Percentiles rank a stretch among this genome's conserved stretches.
phyloP scores from a whole-genome alignment of 495 filamentous ascomycete genomes.

The Trypethelium eluteriae region DNA sequence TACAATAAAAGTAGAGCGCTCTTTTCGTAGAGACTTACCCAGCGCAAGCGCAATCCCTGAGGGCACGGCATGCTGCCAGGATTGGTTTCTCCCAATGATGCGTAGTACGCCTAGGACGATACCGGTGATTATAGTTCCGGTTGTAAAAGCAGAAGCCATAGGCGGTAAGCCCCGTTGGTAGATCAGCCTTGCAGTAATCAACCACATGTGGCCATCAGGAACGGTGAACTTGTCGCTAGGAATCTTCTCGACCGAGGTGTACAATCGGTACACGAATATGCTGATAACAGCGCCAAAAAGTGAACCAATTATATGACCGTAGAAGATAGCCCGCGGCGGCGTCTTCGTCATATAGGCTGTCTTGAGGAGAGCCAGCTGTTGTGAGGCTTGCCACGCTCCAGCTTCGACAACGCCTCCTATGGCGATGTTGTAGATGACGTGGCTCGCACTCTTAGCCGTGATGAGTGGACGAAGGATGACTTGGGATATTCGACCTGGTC shows the following conservation, averaged over 20 bases:
- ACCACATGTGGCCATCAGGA: conserved; percentile 6
- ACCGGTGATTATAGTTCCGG: not conserved
- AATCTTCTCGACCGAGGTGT: not conserved
- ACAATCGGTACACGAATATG: not conserved
- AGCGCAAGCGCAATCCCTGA: conserved; percentile 1
- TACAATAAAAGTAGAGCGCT: not conserved
- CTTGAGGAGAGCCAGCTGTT: not conserved
- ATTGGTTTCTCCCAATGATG: not conserved
- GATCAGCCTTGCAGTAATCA: not conserved
- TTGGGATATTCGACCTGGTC: conserved; percentile 5
- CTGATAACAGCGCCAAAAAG: not conserved
- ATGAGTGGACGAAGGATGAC: not conserved
- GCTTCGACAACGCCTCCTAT: conserved; percentile 4
- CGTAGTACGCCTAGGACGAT: not conserved
- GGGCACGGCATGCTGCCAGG: not conserved
- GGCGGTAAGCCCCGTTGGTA: not conserved
- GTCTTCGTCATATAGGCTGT: not conserved
- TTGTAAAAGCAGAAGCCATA: not conserved
- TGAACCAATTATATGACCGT: conserved; percentile 1
- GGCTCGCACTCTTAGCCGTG: not conserved
- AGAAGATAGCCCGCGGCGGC: not conserved
- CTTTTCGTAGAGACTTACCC: not conserved
- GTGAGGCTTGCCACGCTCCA: conserved; percentile 6
- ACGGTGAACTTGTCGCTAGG: not conserved
- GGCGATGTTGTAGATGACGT: not conserved